These are phyloP conservation scores for Cinnamomum chago DNA, from an alignment of 164 flowering plant genomes.

Conservation along the genomic window DNA sequence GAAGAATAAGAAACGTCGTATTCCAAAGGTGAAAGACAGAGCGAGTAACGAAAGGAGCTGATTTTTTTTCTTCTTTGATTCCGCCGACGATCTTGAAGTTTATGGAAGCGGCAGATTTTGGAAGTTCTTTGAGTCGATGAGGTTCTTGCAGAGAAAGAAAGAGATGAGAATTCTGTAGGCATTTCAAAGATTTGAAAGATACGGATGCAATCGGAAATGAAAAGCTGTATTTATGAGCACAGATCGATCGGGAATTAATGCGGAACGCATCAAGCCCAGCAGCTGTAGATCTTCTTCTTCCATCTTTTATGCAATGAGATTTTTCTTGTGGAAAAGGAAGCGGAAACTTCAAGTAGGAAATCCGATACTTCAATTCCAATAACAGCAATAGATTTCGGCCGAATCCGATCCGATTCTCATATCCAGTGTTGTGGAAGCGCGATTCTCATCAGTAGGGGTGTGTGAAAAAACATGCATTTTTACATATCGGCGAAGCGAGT, in stretches of 20 bases:
- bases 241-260: neutral
- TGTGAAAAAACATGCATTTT: constrained; percentile 37
- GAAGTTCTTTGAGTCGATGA: neutral
- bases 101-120: neutral
- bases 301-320: neutral
- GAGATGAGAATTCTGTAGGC: neutral
- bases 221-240: neutral
- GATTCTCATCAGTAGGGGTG: neutral
- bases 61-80: neutral
- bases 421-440: neutral
- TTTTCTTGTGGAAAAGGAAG: neutral
- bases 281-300: neutral
- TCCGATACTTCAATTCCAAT: neutral
- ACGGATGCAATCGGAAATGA: neutral
- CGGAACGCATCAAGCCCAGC: neutral
- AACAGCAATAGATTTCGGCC: neutral
- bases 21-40: neutral
- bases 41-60: neutral
- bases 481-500: constrained; percentile 28
- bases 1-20: neutral
- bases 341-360: neutral
- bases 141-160: neutral
- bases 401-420: neutral
- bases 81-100: neutral
- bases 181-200: too few species aligned